These are phyloP conservation scores for Penicillium paradoxum DNA, from an alignment of 495 filamentous ascomycete species.

Conservation along the genomic window DNA sequence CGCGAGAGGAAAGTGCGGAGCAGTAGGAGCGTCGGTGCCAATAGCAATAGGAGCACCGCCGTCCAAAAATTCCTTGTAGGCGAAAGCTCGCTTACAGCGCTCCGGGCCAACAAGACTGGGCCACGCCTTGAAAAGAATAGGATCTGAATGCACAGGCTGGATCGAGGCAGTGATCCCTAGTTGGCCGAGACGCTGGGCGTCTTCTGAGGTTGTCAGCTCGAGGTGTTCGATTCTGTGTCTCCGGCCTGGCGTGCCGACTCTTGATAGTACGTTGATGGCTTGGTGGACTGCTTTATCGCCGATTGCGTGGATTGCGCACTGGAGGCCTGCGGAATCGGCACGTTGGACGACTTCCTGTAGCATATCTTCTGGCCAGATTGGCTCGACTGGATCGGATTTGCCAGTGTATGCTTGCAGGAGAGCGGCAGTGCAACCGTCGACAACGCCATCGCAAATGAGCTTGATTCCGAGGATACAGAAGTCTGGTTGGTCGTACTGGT, in stretches of 20 bases:
- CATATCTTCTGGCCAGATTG: constrained; percentile 51
- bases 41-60: constrained; percentile 52
- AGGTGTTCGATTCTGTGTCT: constrained; percentile 59
- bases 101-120: constrained; percentile 49
- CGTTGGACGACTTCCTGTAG: constrained; percentile 50
- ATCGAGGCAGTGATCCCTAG: constrained; percentile 58
- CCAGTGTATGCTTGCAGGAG: constrained; percentile 54
- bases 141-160: constrained; percentile 59
- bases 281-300: constrained; percentile 54
- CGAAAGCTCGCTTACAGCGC: constrained; percentile 53
- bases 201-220: constrained; percentile 49
- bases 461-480: too few relatives aligned
- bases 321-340: constrained; percentile 50
- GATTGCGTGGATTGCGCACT: constrained; percentile 64
- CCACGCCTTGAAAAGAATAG: constrained; percentile 56
- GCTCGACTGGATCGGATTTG: constrained; percentile 39
- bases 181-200: constrained; percentile 49
- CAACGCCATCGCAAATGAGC: constrained; percentile 62
- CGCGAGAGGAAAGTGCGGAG: constrained; percentile 47
- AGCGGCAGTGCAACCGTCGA: constrained; percentile 63
- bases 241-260: constrained; percentile 31
- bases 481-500: too few relatives aligned
- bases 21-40: constrained; percentile 57
- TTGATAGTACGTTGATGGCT: constrained; percentile 51
- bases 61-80: constrained; percentile 56